A percentile compares a stretch with the other conserved stretches of the same genome.
phyloP scores from a whole-genome alignment of 129 eudicot species.

The Chrysanthemum makinoi region DNA sequence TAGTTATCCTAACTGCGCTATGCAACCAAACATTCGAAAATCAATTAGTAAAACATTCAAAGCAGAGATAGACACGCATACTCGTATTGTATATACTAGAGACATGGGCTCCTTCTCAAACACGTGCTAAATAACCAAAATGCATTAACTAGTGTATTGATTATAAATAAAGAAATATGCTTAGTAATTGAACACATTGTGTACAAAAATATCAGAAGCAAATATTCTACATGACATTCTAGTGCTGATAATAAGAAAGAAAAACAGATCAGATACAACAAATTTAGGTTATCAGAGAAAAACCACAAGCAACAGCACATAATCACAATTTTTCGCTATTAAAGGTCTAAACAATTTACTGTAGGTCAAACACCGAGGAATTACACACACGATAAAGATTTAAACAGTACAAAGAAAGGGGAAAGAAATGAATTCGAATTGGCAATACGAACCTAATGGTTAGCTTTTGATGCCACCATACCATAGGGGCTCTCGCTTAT shows the following conservation, averaged over 20 bases:
- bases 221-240: conserved; percentile 11
- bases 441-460: too few relatives aligned
- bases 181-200: background rate
- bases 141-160: background rate
- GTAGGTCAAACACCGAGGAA: background rate
- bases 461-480: too few relatives aligned
- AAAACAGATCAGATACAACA: background rate
- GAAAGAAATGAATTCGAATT: background rate
- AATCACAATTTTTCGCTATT: background rate
- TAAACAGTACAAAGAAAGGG: background rate
- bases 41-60: too few relatives aligned
- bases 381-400: background rate
- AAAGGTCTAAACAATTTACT: background rate
- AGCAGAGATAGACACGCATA: background rate
- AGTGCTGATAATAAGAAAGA: background rate
- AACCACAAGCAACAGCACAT: background rate
- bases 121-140: background rate
- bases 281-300: background rate
- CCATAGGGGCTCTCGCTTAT: too few relatives aligned
- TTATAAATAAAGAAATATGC: too few relatives aligned
- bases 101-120: background rate
- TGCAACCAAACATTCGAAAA: too few relatives aligned
- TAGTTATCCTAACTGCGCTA: too few relatives aligned
- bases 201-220: background rate
- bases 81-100: background rate